A percentile compares a stretch with the other conserved stretches of the same genome.
Evolutionary conservation across 2,329 filamentous ascomycete species (phyloP).

Genomic region (Pseudogymnoascus sp.): DNA sequence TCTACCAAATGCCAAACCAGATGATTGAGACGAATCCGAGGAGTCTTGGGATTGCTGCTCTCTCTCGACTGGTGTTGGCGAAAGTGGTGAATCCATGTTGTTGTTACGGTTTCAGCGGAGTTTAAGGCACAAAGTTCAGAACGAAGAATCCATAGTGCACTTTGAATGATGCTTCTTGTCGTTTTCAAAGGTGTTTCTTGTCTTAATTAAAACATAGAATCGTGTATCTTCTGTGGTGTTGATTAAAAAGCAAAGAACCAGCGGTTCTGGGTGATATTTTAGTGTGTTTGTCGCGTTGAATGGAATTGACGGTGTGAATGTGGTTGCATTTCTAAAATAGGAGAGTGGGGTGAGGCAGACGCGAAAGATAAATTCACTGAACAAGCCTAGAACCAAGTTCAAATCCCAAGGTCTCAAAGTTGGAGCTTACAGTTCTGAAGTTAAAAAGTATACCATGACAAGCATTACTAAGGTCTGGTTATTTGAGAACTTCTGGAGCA

Average conservation of each 20-base stretch:
- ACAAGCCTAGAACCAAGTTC: not conserved
- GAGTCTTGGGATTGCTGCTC: not conserved
- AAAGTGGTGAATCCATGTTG: not conserved
- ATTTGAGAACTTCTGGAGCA: not conserved
- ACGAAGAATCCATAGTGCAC: not conserved
- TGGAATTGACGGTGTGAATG: not conserved
- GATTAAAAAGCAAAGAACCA: not conserved
- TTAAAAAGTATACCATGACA: not conserved
- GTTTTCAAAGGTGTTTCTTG: not conserved
- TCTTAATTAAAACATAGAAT: not conserved
- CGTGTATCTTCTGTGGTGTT: not conserved
- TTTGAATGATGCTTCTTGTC: not conserved
- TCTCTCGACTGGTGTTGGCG: not conserved
- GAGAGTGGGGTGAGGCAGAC: not conserved
- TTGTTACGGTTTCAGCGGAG: not conserved
- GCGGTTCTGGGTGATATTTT: not conserved
- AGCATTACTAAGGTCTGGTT: not conserved
- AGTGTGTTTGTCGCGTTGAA: not conserved
- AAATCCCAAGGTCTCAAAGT: not conserved
- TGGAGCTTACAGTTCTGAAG: not conserved
- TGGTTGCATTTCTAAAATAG: not conserved
- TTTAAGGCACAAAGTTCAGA: not conserved
- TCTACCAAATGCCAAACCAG: not conserved
- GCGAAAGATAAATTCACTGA: not conserved
- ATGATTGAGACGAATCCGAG: not conserved